Conservation (phyloP, 768 basidiomycete species). For the Tulasnella calospora region DNA sequence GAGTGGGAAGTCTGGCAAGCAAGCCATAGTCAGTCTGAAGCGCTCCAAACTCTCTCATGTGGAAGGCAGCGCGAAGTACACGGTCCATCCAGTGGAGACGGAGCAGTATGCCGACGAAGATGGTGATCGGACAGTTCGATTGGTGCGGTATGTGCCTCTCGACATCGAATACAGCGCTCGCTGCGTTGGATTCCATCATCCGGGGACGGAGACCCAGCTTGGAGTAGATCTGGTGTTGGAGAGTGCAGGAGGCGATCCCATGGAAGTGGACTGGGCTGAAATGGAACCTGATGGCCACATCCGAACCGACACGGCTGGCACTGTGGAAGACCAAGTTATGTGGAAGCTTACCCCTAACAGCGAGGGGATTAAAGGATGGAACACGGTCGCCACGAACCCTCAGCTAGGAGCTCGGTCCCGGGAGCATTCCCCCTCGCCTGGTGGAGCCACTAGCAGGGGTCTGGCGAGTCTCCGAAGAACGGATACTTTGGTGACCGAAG, state of each 20-base stretch:
- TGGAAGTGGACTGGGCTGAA: neutral
- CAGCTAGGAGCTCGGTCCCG: neutral
- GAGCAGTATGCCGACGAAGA: neutral
- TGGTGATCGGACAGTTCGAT: neutral
- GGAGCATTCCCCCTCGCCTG: neutral
- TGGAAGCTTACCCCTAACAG: neutral
- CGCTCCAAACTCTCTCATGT: slow-evolving; percentile 10
- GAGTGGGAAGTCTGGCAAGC: neutral
- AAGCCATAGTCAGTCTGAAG: neutral
- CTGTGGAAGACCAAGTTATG: neutral
- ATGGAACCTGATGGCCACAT: neutral
- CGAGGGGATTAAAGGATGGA: neutral
- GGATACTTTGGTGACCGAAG: neutral
- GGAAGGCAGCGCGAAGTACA: neutral
- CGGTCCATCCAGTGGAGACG: neutral
- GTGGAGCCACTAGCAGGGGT: neutral
- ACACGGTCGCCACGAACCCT: neutral
- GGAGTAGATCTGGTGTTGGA: slow-evolving; percentile 1
- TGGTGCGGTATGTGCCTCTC: slow-evolving; percentile 5
- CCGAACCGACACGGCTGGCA: neutral
- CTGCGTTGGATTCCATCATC: slow-evolving; percentile 17
- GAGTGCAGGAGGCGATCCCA: neutral
- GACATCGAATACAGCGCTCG: slow-evolving; percentile 18
- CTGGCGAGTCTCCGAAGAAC: neutral
- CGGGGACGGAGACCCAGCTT: slow-evolving; percentile 13